These are phyloP conservation scores for Osmozyma mogii DNA, from an alignment of 805 yeast species.

Conservation along the genomic window DNA sequence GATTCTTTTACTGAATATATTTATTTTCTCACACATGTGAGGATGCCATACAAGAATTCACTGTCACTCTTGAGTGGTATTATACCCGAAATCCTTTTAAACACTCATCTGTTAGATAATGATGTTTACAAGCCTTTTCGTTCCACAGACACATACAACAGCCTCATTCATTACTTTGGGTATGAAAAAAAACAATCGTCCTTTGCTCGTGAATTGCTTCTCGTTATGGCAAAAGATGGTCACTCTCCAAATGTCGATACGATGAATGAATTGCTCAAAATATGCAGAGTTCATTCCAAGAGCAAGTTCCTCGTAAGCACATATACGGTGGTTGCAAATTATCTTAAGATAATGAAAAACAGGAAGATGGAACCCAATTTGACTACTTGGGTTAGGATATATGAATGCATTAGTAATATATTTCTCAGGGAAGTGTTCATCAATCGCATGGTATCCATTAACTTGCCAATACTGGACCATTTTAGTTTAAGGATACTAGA, in stretches of 20 bases:
- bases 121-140: slow-evolving; percentile 20
- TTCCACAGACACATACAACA: slow-evolving; percentile 30
- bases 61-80: slow-evolving; percentile 28
- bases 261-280: slow-evolving; percentile 27
- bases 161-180: slow-evolving; percentile 34
- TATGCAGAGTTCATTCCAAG: slow-evolving; percentile 23
- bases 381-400: slow-evolving; percentile 29
- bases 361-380: slow-evolving; percentile 22
- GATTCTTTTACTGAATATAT: slow-evolving; percentile 28
- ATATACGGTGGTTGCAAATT: slow-evolving; percentile 22
- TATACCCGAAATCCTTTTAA: slow-evolving; percentile 28
- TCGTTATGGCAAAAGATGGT: slow-evolving; percentile 36
- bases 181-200: slow-evolving; percentile 30
- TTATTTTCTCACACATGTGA: slow-evolving; percentile 28
- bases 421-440: slow-evolving; percentile 31
- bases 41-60: slow-evolving; percentile 23
- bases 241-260: slow-evolving; percentile 33
- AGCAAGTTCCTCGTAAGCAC: slow-evolving; percentile 27
- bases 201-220: slow-evolving; percentile 30
- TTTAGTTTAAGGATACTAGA: slow-evolving; percentile 23
- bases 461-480: slow-evolving; percentile 27
- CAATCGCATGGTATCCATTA: slow-evolving; percentile 21
- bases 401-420: slow-evolving; percentile 30
- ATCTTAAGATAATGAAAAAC: slow-evolving; percentile 20
- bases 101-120: slow-evolving; percentile 31